Percentiles rank a stretch among this genome's conserved stretches.
phyloP scores from a whole-genome alignment of 2,329 filamentous ascomycete genomes.

The Trichoderma pleuroti region DNA sequence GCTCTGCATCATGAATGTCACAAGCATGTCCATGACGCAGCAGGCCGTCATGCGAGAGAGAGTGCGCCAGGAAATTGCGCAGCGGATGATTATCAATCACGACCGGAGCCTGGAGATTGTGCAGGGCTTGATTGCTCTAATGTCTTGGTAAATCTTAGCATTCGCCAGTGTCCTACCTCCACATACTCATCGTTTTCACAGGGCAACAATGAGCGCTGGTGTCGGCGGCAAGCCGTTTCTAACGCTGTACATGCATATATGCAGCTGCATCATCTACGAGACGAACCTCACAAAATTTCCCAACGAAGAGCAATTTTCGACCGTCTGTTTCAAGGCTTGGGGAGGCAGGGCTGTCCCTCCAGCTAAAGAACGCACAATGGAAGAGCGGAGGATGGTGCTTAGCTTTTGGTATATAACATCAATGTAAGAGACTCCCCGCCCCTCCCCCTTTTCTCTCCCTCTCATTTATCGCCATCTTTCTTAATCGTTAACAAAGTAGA shows the following conservation, averaged over 20 bases:
- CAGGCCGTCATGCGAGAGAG: conserved; percentile 40
- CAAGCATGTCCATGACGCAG: conserved; percentile 39
- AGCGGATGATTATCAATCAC: conserved; percentile 45
- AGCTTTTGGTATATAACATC: conserved; percentile 44
- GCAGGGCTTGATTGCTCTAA: conserved; percentile 45
- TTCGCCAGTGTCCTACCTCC: neutral
- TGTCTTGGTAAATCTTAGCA: conserved; percentile 39
- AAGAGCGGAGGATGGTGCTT: conserved; percentile 48
- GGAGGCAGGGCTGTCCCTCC: conserved; percentile 26
- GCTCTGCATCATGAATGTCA: conserved; percentile 47
- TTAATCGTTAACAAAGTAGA: conserved; percentile 23
- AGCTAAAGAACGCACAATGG: conserved; percentile 40
- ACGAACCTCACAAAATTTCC: conserved; percentile 42
- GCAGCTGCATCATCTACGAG: conserved; percentile 43
- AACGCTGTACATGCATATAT: conserved; percentile 42
- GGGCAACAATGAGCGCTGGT: conserved; percentile 39
- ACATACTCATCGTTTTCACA: conserved; percentile 21
- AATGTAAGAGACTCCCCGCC: conserved; percentile 27
- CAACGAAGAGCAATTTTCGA: conserved; percentile 35
- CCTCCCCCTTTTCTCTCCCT: too few relatives aligned
- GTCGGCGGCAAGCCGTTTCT: conserved; percentile 42
- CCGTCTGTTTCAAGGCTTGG: conserved; percentile 37
- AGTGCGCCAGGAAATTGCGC: conserved; percentile 43
- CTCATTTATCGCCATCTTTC: neutral
- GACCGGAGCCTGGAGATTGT: conserved; percentile 52